Percentiles rank a stretch among this genome's conserved stretches.
These are phyloP conservation scores for Polyrhizophydium stewartii DNA, from an alignment of 371 early-diverging fungal species.

Conservation along the genomic window DNA sequence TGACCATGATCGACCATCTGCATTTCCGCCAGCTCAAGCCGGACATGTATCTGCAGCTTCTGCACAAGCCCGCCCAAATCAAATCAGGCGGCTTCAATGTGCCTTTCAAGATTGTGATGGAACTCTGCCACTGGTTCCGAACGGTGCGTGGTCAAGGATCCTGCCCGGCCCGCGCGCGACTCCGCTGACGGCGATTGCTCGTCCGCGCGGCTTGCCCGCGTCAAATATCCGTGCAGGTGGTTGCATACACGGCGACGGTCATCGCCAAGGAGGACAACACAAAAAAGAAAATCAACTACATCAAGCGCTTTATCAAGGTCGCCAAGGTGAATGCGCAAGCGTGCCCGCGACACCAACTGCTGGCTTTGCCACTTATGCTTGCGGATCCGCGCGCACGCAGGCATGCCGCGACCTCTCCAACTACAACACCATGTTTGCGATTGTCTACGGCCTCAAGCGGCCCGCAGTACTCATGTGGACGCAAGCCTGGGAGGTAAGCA, in stretches of 20 bases:
- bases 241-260: slow-evolving; percentile 28
- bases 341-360: neutral
- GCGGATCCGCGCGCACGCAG: slow-evolving; percentile 9
- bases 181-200: too few relatives aligned
- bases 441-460: slow-evolving; percentile 35
- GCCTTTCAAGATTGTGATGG: slow-evolving; percentile 37
- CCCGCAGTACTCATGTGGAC: slow-evolving; percentile 25
- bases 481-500: slow-evolving; percentile 38
- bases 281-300: slow-evolving; percentile 34
- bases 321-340: slow-evolving; percentile 22
- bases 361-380: neutral
- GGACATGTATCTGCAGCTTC: slow-evolving; percentile 36
- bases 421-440: slow-evolving; percentile 36
- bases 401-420: slow-evolving; percentile 35
- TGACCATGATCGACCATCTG: slow-evolving; percentile 42
- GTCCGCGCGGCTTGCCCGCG: neutral
- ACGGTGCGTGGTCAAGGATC: slow-evolving; percentile 13
- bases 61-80: slow-evolving; percentile 22
- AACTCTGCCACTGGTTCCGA: slow-evolving; percentile 38
- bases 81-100: slow-evolving; percentile 22
- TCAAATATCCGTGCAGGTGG: slow-evolving; percentile 20
- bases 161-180: neutral
- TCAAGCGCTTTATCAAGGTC: slow-evolving; percentile 39
- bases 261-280: slow-evolving; percentile 34
- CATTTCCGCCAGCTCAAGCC: slow-evolving; percentile 43